Evolutionary conservation across 805 yeast species (phyloP), one percentile per base, ranked within the genome.

Genomic region (Grigorovia jiainica): DNA sequence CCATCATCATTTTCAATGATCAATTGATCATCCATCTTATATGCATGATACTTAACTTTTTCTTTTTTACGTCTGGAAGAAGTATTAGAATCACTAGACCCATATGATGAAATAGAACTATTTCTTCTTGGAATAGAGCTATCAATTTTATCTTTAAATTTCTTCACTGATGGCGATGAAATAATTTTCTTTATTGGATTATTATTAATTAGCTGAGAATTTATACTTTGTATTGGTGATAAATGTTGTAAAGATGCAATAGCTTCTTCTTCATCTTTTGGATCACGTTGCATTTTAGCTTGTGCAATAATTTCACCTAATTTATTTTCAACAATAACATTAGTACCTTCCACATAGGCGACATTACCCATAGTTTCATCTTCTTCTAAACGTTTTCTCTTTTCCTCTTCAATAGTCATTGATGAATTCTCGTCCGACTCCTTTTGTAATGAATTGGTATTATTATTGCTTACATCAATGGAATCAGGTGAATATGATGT

Each of bases 1-100:
- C 97, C 98, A 10, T 89, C 95, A 36, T 76, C 85, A 54, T 87
- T 84, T 61, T 90, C 98, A 43, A 92, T 81, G 44, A 87, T 71
- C 42, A 92, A 74, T 45, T 78, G 70, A 53, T 86, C 79, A 55
- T 81, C 92, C 33, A 85, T 70, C 60, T 82, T 83, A 61, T 79
- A 90, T 1, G 96, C 97, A 61, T 66, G 76, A 51, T 60, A 65
- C 43, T 61, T 63, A 19, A 32, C 19, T 30, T 42, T 48, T 9
- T 24, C 17, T n/a, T 23, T 40, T 16, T 18, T 29, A 5, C 21
- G 33, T 2, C 15, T 16, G n/a, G 37, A 42, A 27, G 30, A 40
- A n/a, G 30, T 32, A 38, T 20, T 38, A 38, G 4, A 19, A 3
- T 18, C 19, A 21, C 20, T 36, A 8, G 35, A 32, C 4, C 29